A percentile compares a stretch with the other conserved stretches of the same genome.
phyloP scores from a whole-genome alignment of 352 stramenopile species.

The Pythium scleroteichum region DNA sequence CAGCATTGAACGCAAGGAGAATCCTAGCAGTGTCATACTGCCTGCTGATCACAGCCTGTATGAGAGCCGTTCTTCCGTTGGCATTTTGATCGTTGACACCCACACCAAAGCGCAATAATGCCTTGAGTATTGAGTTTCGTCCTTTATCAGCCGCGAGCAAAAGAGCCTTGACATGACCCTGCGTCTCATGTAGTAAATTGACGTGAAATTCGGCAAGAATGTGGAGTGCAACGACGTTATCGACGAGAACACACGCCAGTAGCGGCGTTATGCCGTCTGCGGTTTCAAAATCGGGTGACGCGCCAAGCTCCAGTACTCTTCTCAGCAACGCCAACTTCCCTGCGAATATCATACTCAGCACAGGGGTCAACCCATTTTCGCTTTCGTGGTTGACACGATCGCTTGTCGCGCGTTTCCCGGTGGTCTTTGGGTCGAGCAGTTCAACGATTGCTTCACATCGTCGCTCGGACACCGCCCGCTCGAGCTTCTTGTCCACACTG shows the following conservation, averaged over 20 bases:
- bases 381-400: slow-evolving; percentile 54
- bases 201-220: slow-evolving; percentile 54
- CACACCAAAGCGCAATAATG: slow-evolving; percentile 40
- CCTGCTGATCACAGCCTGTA: slow-evolving; percentile 47
- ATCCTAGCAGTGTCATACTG: slow-evolving; percentile 40
- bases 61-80: slow-evolving; percentile 38
- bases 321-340: slow-evolving; percentile 38
- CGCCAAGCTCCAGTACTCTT: slow-evolving; percentile 48
- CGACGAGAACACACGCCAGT: slow-evolving; percentile 42
- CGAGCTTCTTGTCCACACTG: slow-evolving; percentile 43
- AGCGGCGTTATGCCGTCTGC: slow-evolving; percentile 50
- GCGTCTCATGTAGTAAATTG: slow-evolving; percentile 40
- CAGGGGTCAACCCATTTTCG: slow-evolving; percentile 51
- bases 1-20: slow-evolving; percentile 44
- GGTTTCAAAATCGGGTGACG: slow-evolving; percentile 47
- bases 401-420: neutral
- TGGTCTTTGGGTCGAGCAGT: slow-evolving; percentile 35
- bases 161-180: slow-evolving; percentile 34
- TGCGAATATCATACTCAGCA: slow-evolving; percentile 49
- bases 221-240: slow-evolving; percentile 45
- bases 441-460: slow-evolving; percentile 42
- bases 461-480: slow-evolving; percentile 41
- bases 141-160: slow-evolving; percentile 58
- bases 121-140: slow-evolving; percentile 34
- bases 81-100: slow-evolving; percentile 37